Base-by-base conservation (phyloP, 352 stramenopile species). In the Pythium phragmitis region DNA sequence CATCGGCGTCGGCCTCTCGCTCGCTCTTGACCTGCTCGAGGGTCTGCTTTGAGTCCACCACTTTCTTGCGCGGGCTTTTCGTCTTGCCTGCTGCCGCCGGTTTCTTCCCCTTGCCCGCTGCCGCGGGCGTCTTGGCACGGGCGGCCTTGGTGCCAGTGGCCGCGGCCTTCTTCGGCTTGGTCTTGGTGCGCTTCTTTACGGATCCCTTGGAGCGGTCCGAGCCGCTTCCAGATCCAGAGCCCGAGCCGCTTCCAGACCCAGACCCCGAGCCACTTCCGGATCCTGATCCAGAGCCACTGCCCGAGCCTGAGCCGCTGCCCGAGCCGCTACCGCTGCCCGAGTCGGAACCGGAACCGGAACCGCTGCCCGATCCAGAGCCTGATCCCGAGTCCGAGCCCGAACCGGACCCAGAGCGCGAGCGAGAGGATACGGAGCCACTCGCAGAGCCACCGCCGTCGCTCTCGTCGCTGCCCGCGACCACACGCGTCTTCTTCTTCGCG, bases 401-500 rank as follows among this genome's bases (percentile, higher is more conserved):
- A 28, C 57, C 57, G 16, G 58, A 65, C 4, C 58, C 58, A 7
- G 63, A 79, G n/a, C 68, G 55, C 16, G 68, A 85, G 59, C 81
- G 74, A 3, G 81, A 90, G 54, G 78, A 87, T 56, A 72, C 74
- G 0, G 82, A 89, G 9, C 80, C 88, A 3, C 67, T 77, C 19
- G 76, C 85, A 55, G 82, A 89, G 58, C 71, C 61, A 3, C 34
- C 68, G 48, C 70, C 78, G 47, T 91, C 82, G 55, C 76, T 87
- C 66, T 90, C 82, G 72, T 88, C 83, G 69, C 83, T 92, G 57
- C 86, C 83, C 23, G 72, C 69, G 47, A 89, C 73, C 52, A 86
- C 80, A 69, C 68, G 63, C 39, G 85, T 83, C 77, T 90, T 92
- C 55, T 76, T 76, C 65, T 72, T 72, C 7, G 46, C 42, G 36